Percentiles rank a stretch among this genome's conserved stretches.
Evolutionary conservation across 2,329 filamentous ascomycete species (phyloP).

Genomic region (Pestalotiopsis sp.): DNA sequence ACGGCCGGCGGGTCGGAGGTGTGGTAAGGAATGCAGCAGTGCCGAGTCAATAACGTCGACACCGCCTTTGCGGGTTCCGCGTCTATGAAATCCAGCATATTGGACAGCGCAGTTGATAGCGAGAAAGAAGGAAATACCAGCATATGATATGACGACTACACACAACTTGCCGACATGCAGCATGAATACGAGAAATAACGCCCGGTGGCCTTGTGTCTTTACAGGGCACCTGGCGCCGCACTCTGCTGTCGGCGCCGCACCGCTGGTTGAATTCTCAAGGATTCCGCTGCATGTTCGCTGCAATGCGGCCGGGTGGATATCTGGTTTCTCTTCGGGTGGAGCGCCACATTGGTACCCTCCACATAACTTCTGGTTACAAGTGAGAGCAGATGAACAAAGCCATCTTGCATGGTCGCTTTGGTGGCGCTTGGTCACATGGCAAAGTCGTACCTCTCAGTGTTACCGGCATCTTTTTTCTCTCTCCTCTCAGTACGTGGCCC

Average conservation of each 20-base stretch:
- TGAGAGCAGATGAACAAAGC: not conserved
- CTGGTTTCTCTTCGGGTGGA: not conserved
- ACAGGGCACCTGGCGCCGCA: not conserved
- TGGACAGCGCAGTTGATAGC: not conserved
- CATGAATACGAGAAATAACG: not conserved
- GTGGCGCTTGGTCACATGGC: conserved; percentile 8
- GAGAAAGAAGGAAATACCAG: not conserved
- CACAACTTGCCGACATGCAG: not conserved
- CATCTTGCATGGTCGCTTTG: not conserved
- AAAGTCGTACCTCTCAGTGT: not conserved
- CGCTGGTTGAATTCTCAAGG: not conserved
- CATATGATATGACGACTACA: not conserved
- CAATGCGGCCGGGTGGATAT: not conserved
- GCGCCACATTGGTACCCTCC: not conserved
- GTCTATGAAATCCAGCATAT: not conserved
- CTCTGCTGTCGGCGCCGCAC: not conserved
- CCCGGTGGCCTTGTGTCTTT: not conserved
- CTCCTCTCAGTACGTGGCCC: no score
- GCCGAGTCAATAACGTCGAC: not conserved
- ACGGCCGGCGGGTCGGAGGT: not conserved
- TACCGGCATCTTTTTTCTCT: no score
- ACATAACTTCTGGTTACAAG: no score
- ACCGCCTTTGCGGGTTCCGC: not conserved
- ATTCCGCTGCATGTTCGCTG: not conserved
- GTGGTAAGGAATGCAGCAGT: not conserved